Percentiles rank a stretch among this genome's conserved stretches.
Conservation (phyloP, 31 red algal genomes). For the Endocladia muricata region DNA sequence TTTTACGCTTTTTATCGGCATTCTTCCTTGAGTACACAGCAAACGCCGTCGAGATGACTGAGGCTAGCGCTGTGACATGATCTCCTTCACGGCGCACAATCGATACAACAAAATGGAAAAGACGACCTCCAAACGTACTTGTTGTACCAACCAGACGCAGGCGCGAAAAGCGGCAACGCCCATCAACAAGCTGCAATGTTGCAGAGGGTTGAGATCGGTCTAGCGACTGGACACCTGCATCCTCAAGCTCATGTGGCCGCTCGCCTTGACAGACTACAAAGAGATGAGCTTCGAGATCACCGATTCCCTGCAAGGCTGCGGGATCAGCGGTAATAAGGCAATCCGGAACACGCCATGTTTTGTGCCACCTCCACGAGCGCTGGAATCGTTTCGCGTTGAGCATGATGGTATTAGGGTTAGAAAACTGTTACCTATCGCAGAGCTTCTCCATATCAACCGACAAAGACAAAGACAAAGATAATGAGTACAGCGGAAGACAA, state of each 20-base stretch:
- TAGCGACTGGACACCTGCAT: slow-evolving; percentile 59
- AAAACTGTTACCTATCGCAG: too few species aligned
- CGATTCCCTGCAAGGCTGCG: slow-evolving; percentile 18
- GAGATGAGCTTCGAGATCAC: slow-evolving; percentile 63
- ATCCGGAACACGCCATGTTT: slow-evolving; percentile 86
- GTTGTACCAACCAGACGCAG: slow-evolving; percentile 70
- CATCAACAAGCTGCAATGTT: slow-evolving; percentile 51
- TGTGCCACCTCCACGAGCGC: slow-evolving; percentile 82
- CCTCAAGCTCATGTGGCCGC: slow-evolving; percentile 50
- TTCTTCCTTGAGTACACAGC: slow-evolving; percentile 85
- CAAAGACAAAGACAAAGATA: too few species aligned
- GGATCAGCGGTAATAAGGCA: slow-evolving; percentile 50
- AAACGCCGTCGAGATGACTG: slow-evolving; percentile 72
- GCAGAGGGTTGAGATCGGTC: slow-evolving; percentile 58
- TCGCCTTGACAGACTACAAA: slow-evolving; percentile 59
- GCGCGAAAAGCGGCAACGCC: slow-evolving; percentile 74
- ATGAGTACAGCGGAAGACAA: not conserved
- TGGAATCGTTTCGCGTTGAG: too few species aligned
- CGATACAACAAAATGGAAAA: slow-evolving; percentile 70
- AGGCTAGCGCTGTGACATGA: slow-evolving; percentile 41
- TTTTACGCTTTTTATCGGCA: slow-evolving; percentile 88
- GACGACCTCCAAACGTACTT: slow-evolving; percentile 65
- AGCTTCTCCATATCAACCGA: too few species aligned
- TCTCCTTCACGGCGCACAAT: slow-evolving; percentile 52
- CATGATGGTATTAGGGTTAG: not conserved